Conservation (phyloP, 139 green algal species). For the Medakamo hakoo region DNA sequence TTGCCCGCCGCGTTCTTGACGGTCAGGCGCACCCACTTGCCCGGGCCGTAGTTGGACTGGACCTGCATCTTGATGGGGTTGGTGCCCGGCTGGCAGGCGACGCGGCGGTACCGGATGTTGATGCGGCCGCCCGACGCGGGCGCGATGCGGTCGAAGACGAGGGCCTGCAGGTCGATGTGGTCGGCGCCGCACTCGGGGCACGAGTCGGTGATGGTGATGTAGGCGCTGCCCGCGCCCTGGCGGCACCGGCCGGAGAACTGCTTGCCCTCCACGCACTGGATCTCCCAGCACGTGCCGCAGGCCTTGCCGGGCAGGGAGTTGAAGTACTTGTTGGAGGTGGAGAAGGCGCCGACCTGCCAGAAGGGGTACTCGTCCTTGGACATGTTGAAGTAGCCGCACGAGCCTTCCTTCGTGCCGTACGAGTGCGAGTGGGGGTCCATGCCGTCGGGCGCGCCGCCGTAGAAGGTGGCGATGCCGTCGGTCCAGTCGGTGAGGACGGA, state of each 20-base stretch:
- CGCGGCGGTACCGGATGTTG: conserved; percentile 18
- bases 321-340: conserved; percentile 10
- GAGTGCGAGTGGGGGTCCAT: conserved; percentile 12
- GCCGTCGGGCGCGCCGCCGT: conserved; percentile 5
- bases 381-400: conserved; percentile 14
- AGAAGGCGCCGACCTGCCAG: conserved; percentile 14
- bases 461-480: conserved; percentile 1
- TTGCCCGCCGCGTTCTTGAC: conserved; percentile 12
- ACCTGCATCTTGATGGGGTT: conserved; percentile 20
- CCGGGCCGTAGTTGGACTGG: conserved; percentile 13
- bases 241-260: conserved; percentile 7
- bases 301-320: conserved; percentile 1
- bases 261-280: conserved; percentile 10
- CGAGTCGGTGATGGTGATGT: conserved; percentile 24
- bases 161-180: conserved; percentile 30
- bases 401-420: conserved; percentile 14
- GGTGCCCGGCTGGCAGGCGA: conserved; percentile 19
- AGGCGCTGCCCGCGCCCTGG: conserved; percentile 1
- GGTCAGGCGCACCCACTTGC: conserved; percentile 22
- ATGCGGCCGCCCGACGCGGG: conserved; percentile 12
- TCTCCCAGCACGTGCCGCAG: conserved; percentile 19
- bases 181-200: conserved; percentile 29
- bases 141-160: conserved; percentile 23
- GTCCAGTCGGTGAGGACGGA: background rate
- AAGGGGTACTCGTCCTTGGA: conserved; percentile 11